Conservation (phyloP, 495 filamentous ascomycete species). For the Gamarada debralockiae region DNA sequence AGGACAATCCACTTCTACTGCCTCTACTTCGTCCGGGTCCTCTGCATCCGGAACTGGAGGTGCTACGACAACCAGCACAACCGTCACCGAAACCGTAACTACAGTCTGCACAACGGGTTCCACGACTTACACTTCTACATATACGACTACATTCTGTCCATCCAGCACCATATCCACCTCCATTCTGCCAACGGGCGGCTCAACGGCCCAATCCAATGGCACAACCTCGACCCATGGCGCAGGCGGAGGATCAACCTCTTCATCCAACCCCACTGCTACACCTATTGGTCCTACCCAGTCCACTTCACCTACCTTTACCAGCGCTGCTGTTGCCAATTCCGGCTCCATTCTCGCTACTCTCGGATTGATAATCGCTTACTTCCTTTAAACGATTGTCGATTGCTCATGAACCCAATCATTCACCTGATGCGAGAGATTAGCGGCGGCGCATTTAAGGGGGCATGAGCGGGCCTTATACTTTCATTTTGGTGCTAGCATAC, state of each 20-base stretch:
- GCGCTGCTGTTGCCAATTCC: slow-evolving; percentile 10
- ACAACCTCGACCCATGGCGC: neutral
- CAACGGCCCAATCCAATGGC: slow-evolving; percentile 1
- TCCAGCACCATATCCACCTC: neutral
- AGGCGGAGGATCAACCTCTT: neutral
- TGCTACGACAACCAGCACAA: too few relatives aligned
- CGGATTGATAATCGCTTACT: slow-evolving; percentile 18
- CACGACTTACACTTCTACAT: neutral
- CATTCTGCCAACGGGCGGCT: neutral
- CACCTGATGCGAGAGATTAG: neutral
- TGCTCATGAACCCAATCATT: neutral
- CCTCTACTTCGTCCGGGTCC: slow-evolving; percentile 3
- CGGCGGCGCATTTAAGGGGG: too few relatives aligned
- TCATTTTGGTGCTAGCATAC: too few relatives aligned
- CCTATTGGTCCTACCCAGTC: slow-evolving; percentile 11
- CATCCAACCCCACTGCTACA: slow-evolving; percentile 3
- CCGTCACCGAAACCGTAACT: too few relatives aligned
- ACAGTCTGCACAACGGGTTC: too few relatives aligned
- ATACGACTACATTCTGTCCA: too few relatives aligned
- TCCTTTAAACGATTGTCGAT: slow-evolving; percentile 11
- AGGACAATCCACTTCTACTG: neutral
- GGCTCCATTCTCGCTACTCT: slow-evolving; percentile 13
- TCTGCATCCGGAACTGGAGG: too few relatives aligned
- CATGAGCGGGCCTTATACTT: too few relatives aligned
- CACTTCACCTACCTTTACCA: slow-evolving; percentile 8